Base-by-base conservation (phyloP, 257 asterid genomes). In the Lycium barbarum region DNA sequence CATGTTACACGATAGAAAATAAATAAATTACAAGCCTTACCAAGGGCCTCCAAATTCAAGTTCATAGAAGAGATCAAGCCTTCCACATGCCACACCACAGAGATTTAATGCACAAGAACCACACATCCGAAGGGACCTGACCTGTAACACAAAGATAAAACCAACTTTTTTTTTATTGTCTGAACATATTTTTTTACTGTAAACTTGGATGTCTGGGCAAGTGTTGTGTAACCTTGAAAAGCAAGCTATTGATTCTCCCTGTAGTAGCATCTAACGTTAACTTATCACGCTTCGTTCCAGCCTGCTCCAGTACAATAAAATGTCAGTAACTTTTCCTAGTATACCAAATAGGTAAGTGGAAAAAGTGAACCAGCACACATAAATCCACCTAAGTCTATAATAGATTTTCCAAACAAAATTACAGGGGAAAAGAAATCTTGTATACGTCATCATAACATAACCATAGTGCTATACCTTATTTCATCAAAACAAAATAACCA, bases 101-200 rank as follows among this genome's bases (percentile, higher is more conserved):
- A 95, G 98, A 88, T 95, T 92, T 84, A 94, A 83, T 54, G 98
- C 98, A 88, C 98, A 93, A 38, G 98, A 95, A 80, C 98, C 98
- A 86, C 93, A 91, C 98, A 94, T 95, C 36, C 97, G 91, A 9
- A 95, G 86, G 68, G 98, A 95, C 86, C 97, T 89, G 76, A 95
- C 99, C 99, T 94, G 90, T 86, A 68, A 84, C 61, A 63, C 9
- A 26, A 86, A 22, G 70, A 40, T 22, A 40, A 40, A 40, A 40
- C 36, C 83, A 82, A 87, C 85, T 65, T 33, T 62, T 22, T 11
- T 45, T 3, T 11, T 20, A 13, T 47, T 9, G 58, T 33, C 9
- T 49, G 59, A 26, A 35, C 36, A 68, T 15, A 5, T 15, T 35
- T 13, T 71, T 51, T 17, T 73, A 61, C 8, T 38, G 58, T 26